Base-by-base conservation (phyloP, 352 stramenopile genomes). In the Globisporangium emineosum region DNA sequence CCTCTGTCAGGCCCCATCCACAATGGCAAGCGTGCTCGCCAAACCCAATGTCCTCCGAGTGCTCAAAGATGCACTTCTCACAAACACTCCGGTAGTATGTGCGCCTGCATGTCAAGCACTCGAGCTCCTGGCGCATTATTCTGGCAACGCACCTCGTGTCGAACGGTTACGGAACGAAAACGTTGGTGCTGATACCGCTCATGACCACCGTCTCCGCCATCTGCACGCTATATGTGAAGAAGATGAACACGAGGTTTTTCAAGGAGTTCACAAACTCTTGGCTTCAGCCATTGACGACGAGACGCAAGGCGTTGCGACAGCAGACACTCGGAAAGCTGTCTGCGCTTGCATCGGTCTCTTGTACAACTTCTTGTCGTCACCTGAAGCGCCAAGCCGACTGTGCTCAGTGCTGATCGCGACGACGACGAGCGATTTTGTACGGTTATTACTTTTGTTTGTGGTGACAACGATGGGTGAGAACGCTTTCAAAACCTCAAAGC, bases 101-200 rank as follows among this genome's bases (percentile, higher is more conserved):
- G n/a, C 53, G 8, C 19, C 53, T n/a, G 53, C 53, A 2, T 59
- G 53, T n/a, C 29, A 59, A 59, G 53, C 30, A 27, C n/a, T 59
- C 1, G 53, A 59, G n/a, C 17, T 59, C 5, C 53, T 59, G 19
- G 47, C n/a, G 15, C 17, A 5, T 10, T 19, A 25, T 50, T 13
- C 17, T 23, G n/a, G 0, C 42, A 50, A 50, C 15, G 19, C 17
- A 23, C 5, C 42, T 50, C 35, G 2, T 25, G 25, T 19, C 10
- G n/a, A n/a, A n/a, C 42, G 25, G 42, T 19, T 50, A 25, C n/a
- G 42, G 8, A 50, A 47, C 30, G 53, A 43, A n/a, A 47, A 19
- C 30, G 32, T 17, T 19, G 13, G 25, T 23, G 42, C 42, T 23
- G n/a, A 23, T 19, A 6, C 10, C 13, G 6, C 4, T 5, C 2